Conservation (phyloP, 345 rosid species). For the Mercurialis annua region DNA sequence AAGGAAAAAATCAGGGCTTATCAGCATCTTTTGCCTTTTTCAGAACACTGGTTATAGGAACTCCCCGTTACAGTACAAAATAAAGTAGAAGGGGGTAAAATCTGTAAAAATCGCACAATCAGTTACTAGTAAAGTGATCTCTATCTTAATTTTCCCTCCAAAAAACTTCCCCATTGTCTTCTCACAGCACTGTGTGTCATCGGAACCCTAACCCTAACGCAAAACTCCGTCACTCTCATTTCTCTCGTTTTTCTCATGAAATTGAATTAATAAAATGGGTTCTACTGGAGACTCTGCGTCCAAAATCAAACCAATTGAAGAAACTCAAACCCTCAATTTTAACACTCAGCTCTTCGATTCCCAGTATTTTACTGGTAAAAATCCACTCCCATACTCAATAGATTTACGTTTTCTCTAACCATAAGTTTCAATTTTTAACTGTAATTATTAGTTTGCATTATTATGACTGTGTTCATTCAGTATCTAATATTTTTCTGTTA, state of each 20-base stretch:
- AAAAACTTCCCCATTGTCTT: constrained; percentile 8
- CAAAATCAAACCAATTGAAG: constrained; percentile 7
- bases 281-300: constrained; percentile 14
- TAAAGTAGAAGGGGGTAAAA: too few species aligned
- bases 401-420: not conserved
- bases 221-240: not conserved
- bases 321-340: constrained; percentile 1
- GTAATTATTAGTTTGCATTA: not conserved
- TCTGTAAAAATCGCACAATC: too few species aligned
- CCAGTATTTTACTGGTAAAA: constrained; percentile 7
- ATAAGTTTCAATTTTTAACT: not conserved
- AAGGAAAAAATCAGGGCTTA: too few species aligned
- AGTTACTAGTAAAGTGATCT: too few species aligned
- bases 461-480: not conserved
- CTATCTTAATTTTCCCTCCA: constrained; percentile 46
- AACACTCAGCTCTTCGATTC: constrained; percentile 21
- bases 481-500: not conserved
- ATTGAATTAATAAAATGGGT: constrained; percentile 27
- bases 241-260: not conserved
- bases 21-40: too few species aligned
- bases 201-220: constrained; percentile 3
- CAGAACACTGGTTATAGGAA: too few species aligned
- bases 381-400: constrained; percentile 16
- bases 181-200: too few species aligned
- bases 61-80: too few species aligned